phyloP scores from a whole-genome alignment of 345 rosid species.

The Brassica nigra region DNA sequence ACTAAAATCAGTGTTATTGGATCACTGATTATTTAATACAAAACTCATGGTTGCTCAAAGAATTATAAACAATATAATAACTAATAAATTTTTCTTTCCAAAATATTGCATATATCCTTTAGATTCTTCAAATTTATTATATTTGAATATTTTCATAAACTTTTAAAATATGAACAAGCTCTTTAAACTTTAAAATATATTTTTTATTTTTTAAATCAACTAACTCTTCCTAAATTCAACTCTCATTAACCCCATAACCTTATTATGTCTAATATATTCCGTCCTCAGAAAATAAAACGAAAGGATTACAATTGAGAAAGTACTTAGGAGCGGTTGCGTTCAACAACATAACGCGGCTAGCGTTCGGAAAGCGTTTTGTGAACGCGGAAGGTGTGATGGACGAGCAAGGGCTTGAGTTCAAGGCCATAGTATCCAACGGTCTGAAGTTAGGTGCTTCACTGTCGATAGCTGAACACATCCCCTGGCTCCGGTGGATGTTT shows the following conservation, averaged over 20 bases:
- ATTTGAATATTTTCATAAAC: not conserved
- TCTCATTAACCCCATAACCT: not conserved
- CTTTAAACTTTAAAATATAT: not conserved
- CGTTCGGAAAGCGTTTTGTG: constrained; percentile 88
- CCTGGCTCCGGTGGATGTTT: constrained; percentile 92
- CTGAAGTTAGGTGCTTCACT: constrained; percentile 78
- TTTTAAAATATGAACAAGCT: no score
- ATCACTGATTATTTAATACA: not conserved
- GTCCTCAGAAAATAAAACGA: constrained; percentile 53
- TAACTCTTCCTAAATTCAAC: no score
- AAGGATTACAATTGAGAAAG: constrained; percentile 58
- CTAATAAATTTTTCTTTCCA: not conserved
- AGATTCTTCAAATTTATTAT: not conserved
- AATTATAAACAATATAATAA: not conserved
- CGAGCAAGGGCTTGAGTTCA: constrained; percentile 88
- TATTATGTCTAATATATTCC: not conserved
- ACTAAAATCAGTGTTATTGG: not conserved
- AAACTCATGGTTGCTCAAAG: not conserved
- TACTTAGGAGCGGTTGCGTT: constrained; percentile 85
- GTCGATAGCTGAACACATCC: constrained; percentile 82
- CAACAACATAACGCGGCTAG: constrained; percentile 92
- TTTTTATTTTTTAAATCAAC: not conserved
- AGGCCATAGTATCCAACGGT: constrained; percentile 76
- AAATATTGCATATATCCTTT: not conserved
- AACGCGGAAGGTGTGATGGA: constrained; percentile 71